phyloP scores from a whole-genome alignment of 768 basidiomycete genomes.

The Boletales sp. region DNA sequence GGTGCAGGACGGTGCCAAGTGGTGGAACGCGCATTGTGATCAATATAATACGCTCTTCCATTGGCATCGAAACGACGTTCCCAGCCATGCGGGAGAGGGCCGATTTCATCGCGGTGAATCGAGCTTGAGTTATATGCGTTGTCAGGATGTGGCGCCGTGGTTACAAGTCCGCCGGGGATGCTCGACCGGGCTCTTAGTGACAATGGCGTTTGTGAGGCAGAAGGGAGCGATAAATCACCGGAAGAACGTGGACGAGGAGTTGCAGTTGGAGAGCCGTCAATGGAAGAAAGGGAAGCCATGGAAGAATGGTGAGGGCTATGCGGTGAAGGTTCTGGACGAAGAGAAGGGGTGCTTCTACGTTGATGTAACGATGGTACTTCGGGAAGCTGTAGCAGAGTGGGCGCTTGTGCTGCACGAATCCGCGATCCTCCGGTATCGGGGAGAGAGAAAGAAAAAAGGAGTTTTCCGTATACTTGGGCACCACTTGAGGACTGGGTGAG shows the following conservation, averaged over 20 bases:
- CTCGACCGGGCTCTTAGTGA: constrained; percentile 14
- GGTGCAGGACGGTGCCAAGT: constrained; percentile 63
- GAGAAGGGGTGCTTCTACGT: constrained; percentile 21
- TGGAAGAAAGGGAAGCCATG: constrained; percentile 17
- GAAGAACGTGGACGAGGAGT: constrained; percentile 14
- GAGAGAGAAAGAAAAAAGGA: constrained; percentile 61
- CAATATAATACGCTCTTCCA: constrained; percentile 79
- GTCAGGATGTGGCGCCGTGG: constrained; percentile 2
- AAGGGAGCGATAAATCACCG: constrained; percentile 10
- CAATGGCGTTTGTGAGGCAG: constrained; percentile 8
- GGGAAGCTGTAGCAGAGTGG: constrained; percentile 11
- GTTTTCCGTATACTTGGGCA: constrained; percentile 71
- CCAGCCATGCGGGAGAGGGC: constrained; percentile 74
- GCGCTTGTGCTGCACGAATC: constrained; percentile 16
- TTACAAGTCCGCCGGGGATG: constrained; percentile 7
- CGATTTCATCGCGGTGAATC: constrained; percentile 53
- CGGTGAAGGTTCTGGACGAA: constrained; percentile 19
- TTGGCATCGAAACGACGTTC: constrained; percentile 69
- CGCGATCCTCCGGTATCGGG: constrained; percentile 27
- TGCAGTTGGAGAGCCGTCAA: constrained; percentile 7
- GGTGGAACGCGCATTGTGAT: constrained; percentile 78
- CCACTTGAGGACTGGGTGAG: constrained; percentile 27
- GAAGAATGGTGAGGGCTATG: constrained; percentile 14
- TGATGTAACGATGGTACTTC: constrained; percentile 12
- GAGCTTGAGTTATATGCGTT: constrained; percentile 3